Percentiles rank a stretch among this genome's conserved stretches.
These are phyloP conservation scores for Prasinococcaceae sp. DNA, from an alignment of 139 green algal genomes.

Conservation along the genomic window DNA sequence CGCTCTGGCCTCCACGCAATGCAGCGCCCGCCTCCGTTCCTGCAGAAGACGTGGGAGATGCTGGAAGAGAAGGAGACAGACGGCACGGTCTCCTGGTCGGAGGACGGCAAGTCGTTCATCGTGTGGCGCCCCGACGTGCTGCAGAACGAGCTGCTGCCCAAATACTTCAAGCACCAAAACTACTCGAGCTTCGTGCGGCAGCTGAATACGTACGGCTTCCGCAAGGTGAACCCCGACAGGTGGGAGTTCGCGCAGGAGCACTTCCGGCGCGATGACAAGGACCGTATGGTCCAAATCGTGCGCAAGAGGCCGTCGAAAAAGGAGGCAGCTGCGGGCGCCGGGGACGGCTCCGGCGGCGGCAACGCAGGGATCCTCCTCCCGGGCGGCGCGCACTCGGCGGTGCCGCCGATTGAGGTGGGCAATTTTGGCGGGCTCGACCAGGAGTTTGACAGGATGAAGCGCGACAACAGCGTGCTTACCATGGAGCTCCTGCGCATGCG, in stretches of 20 bases:
- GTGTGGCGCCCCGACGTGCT: conserved; percentile 86
- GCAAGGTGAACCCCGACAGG: conserved; percentile 86
- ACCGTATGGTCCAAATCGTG: conserved; percentile 15
- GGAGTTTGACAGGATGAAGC: conserved; percentile 22
- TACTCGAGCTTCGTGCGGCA: conserved; percentile 90
- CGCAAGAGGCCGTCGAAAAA: conserved; percentile 9
- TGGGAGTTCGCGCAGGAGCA: conserved; percentile 96
- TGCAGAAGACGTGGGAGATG: conserved; percentile 66
- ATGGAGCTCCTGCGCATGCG: conserved; percentile 18
- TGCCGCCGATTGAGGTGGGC: conserved; percentile 15
- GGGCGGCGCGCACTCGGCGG: not conserved
- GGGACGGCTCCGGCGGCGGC: not conserved
- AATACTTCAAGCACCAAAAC: conserved; percentile 97
- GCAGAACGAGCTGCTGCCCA: conserved; percentile 68
- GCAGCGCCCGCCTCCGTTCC: conserved; percentile 18
- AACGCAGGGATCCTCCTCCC: not conserved
- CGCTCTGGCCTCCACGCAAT: not conserved
- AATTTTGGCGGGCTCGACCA: conserved; percentile 20
- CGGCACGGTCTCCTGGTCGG: conserved; percentile 66
- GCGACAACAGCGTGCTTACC: conserved; percentile 27
- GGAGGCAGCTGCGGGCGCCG: not conserved
- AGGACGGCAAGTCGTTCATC: conserved; percentile 69
- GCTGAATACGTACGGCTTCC: conserved; percentile 95
- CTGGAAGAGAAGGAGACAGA: conserved; percentile 68
- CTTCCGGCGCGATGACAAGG: conserved; percentile 38